These are phyloP conservation scores for Cryptococcus sp. DNA, from an alignment of 1,284 basidiomycete genomes.

Conservation along the genomic window DNA sequence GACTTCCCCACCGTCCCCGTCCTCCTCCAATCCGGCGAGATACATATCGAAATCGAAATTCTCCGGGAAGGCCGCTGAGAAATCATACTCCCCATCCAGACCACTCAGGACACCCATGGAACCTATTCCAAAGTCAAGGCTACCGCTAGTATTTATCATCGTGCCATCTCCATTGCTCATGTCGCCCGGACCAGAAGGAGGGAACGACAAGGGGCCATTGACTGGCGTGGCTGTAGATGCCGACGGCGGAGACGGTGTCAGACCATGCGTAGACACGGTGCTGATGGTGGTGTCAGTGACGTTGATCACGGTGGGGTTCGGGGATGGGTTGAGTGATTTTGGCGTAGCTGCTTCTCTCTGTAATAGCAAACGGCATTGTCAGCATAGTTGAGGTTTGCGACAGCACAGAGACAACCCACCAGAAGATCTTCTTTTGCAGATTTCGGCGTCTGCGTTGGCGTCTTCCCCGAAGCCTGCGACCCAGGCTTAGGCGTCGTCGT, in stretches of 20 bases:
- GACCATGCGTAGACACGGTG: conserved; percentile 22
- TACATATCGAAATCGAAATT: conserved; percentile 44
- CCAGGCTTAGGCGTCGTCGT: conserved; percentile 36
- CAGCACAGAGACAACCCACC: conserved; percentile 21
- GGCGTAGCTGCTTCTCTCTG: conserved; percentile 42
- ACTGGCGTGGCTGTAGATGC: conserved; percentile 25
- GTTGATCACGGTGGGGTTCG: conserved; percentile 24
- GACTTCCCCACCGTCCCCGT: conserved; percentile 34
- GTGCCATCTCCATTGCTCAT: background rate
- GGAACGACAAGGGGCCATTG: conserved; percentile 9
- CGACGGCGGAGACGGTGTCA: conserved; percentile 38
- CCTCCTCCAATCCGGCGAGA: conserved; percentile 41
- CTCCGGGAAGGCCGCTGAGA: conserved; percentile 20
- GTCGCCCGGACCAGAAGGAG: conserved; percentile 2
- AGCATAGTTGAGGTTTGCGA: background rate
- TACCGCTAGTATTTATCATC: background rate
- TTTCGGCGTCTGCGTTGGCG: conserved; percentile 25
- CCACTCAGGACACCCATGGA: conserved; percentile 15
- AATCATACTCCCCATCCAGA: conserved; percentile 29
- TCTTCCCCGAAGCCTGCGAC: conserved; percentile 8
- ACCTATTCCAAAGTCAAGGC: conserved; percentile 16
- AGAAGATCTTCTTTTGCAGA: conserved; percentile 30
- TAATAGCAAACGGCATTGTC: background rate
- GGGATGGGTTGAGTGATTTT: conserved; percentile 46
- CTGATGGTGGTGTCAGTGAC: conserved; percentile 20